Evolutionary conservation across 192 early-diverging fungal genomes (phyloP).

Genomic region (Powellomyces hirtus): DNA sequence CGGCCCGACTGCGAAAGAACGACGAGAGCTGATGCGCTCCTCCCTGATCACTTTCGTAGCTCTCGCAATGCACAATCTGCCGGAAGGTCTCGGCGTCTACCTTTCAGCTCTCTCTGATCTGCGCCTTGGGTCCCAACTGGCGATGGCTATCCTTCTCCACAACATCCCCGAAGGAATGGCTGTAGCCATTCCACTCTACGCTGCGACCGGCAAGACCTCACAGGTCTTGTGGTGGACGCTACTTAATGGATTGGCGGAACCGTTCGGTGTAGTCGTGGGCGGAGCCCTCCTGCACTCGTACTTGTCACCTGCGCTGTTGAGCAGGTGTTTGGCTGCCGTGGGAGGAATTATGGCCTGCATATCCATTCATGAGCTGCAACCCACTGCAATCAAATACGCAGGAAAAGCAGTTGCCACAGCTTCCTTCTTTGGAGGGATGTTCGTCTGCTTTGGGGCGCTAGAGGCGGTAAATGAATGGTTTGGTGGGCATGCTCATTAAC

Average conservation of each 20-base stretch:
- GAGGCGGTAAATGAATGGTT: slow-evolving; percentile 44
- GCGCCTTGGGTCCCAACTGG: slow-evolving; percentile 45
- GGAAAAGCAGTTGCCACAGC: slow-evolving; percentile 40
- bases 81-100: slow-evolving; percentile 54
- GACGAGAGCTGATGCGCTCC: slow-evolving; percentile 40
- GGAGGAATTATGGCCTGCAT: slow-evolving; percentile 57
- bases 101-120: slow-evolving; percentile 42
- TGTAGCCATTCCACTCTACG: slow-evolving; percentile 55
- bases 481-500: slow-evolving; percentile 27
- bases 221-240: slow-evolving; percentile 49
- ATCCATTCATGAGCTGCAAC: slow-evolving; percentile 52
- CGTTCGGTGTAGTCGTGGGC: slow-evolving; percentile 44
- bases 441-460: slow-evolving; percentile 43
- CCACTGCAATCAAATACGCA: slow-evolving; percentile 46
- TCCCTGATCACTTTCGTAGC: slow-evolving; percentile 51
- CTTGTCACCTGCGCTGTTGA: slow-evolving; percentile 33
- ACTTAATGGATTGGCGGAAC: slow-evolving; percentile 52
- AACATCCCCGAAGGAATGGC: slow-evolving; percentile 60
- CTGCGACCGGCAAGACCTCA: slow-evolving; percentile 34
- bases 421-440: slow-evolving; percentile 47
- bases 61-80: slow-evolving; percentile 50
- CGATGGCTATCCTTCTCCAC: slow-evolving; percentile 51
- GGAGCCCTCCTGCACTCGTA: slow-evolving; percentile 35
- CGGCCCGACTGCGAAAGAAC: slow-evolving; percentile 26
- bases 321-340: slow-evolving; percentile 44